Percentiles rank a stretch among this genome's conserved stretches.
These are phyloP conservation scores for Kregervanrija delftensis DNA, from an alignment of 805 yeast species.

Conservation along the genomic window DNA sequence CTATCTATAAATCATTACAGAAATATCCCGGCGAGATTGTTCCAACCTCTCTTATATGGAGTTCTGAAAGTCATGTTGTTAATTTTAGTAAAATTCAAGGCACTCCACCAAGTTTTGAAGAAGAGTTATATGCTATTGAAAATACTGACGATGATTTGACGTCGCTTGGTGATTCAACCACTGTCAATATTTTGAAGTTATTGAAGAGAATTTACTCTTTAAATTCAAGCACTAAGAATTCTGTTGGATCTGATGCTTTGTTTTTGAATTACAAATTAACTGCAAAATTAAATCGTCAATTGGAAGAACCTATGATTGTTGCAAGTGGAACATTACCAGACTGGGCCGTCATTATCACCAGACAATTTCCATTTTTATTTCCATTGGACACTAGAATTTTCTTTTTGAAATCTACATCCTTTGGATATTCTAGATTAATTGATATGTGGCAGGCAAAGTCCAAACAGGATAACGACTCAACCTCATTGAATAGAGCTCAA, in stretches of 20 bases:
- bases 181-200: conserved; percentile 38
- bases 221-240: conserved; percentile 21
- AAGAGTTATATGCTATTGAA: conserved; percentile 26
- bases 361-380: conserved; percentile 71
- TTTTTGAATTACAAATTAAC: conserved; percentile 77
- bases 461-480: conserved; percentile 20
- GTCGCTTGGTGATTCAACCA: conserved; percentile 25
- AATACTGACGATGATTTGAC: conserved; percentile 21
- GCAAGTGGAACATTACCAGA: conserved; percentile 81
- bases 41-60: conserved; percentile 52
- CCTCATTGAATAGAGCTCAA: conserved; percentile 21
- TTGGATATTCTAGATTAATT: conserved; percentile 80
- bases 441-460: conserved; percentile 61
- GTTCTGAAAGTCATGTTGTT: conserved; percentile 42
- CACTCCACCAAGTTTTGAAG: conserved; percentile 19
- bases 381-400: conserved; percentile 76
- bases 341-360: conserved; percentile 74
- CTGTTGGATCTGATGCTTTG: conserved; percentile 24
- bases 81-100: conserved; percentile 36
- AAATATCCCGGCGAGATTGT: conserved; percentile 30
- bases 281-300: conserved; percentile 77
- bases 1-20: conserved; percentile 48
- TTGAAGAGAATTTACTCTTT: conserved; percentile 41
- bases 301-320: conserved; percentile 84
- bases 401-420: conserved; percentile 80